phyloP scores from a whole-genome alignment of 2,329 filamentous ascomycete genomes.

The Cladosporium sp. region DNA sequence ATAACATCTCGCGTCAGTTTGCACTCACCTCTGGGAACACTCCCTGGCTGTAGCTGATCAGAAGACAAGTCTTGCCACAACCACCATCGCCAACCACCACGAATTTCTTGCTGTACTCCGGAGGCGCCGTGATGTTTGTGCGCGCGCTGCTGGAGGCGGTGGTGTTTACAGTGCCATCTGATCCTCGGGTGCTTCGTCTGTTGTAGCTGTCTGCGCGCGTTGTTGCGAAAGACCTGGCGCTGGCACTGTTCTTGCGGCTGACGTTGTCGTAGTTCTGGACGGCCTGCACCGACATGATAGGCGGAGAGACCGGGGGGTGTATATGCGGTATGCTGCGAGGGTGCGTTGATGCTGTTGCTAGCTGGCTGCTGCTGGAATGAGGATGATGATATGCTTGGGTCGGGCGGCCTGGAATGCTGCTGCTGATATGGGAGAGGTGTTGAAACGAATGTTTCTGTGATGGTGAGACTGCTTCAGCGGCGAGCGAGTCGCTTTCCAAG shows the following conservation, averaged over 20 bases:
- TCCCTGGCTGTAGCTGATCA: slow-evolving; percentile 98
- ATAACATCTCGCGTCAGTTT: background rate
- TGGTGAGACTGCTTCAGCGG: slow-evolving; percentile 13
- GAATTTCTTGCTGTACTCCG: slow-evolving; percentile 97
- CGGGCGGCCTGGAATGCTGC: slow-evolving; percentile 1
- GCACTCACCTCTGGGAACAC: slow-evolving; percentile 91
- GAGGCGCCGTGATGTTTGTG: slow-evolving; percentile 86
- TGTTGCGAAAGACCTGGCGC: slow-evolving; percentile 22
- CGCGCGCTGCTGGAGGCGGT: slow-evolving; percentile 62
- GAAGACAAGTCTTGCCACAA: slow-evolving; percentile 95
- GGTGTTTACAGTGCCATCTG: slow-evolving; percentile 23
- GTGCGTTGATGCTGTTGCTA: slow-evolving; percentile 14
- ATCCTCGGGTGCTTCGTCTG: slow-evolving; percentile 20
- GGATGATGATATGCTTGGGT: background rate
- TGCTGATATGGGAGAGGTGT: background rate
- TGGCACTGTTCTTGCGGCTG: slow-evolving; percentile 53
- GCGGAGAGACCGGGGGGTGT: slow-evolving; percentile 6
- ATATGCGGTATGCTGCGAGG: slow-evolving; percentile 1
- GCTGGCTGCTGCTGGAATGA: background rate
- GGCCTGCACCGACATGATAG: slow-evolving; percentile 35
- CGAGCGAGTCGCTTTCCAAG: background rate
- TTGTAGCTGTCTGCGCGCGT: slow-evolving; percentile 34
- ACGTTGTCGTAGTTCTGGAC: slow-evolving; percentile 57
- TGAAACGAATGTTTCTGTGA: slow-evolving; percentile 19
- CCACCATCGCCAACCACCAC: slow-evolving; percentile 97